These are phyloP conservation scores for Metrosideros polymorpha DNA, from an alignment of 441 rosid genomes.

Conservation along the genomic window DNA sequence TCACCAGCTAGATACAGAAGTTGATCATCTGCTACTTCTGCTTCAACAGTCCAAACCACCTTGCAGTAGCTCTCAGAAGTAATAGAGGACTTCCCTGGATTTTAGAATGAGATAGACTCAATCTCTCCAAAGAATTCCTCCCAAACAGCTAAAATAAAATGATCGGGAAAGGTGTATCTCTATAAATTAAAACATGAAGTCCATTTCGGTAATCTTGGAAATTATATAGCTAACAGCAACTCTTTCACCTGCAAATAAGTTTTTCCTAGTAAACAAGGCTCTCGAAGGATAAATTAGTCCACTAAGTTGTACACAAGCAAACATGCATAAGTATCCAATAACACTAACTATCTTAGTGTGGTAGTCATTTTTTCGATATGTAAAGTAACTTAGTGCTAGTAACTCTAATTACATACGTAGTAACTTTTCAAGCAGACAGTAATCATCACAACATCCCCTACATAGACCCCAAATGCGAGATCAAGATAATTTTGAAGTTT, in stretches of 20 bases:
- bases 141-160: not conserved
- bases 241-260: not conserved
- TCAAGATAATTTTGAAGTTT: not conserved
- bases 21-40: constrained; percentile 58
- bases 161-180: not conserved
- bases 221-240: not conserved
- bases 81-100: constrained; percentile 41
- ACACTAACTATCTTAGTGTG: not conserved
- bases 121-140: not conserved
- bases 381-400: not conserved
- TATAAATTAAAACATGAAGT: not conserved
- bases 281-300: not conserved
- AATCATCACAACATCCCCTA: not conserved
- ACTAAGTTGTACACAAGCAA: not conserved
- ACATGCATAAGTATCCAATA: not conserved
- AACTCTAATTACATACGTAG: not conserved
- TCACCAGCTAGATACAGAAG: constrained; percentile 72
- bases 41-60: constrained; percentile 78
- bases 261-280: not conserved
- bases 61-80: constrained; percentile 34
- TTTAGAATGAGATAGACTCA: not conserved
- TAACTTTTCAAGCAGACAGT: not conserved
- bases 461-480: not conserved
- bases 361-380: not conserved
- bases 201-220: not conserved